Evolutionary conservation across 805 yeast genomes (phyloP).

Genomic region (Wilhelminamyces savonicus): DNA sequence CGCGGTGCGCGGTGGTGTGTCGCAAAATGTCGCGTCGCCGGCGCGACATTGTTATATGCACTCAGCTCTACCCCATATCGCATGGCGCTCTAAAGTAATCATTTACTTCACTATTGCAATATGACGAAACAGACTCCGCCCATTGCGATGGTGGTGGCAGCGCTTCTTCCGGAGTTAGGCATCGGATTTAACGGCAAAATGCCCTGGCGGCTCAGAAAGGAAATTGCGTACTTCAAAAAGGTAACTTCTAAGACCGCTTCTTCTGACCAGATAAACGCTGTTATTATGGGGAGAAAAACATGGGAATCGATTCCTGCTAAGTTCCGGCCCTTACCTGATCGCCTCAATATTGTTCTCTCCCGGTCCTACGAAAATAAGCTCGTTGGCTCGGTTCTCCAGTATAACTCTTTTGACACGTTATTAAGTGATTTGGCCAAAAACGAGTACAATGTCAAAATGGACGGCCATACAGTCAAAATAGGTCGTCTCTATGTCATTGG

Average conservation of each 20-base stretch:
- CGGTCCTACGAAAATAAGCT: constrained; percentile 26
- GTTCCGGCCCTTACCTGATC: constrained; percentile 74
- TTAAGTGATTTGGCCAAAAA: constrained; percentile 13
- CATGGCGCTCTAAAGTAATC: constrained; percentile 1
- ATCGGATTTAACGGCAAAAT: constrained; percentile 77
- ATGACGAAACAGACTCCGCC: constrained; percentile 10
- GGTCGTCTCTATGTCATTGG: constrained; percentile 89
- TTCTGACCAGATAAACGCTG: constrained; percentile 52
- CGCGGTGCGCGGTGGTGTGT: no score
- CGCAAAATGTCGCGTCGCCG: not conserved
- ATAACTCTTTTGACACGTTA: constrained; percentile 22
- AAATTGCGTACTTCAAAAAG: constrained; percentile 77
- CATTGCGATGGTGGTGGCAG: constrained; percentile 69
- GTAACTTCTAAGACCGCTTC: constrained; percentile 49
- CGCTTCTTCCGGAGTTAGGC: constrained; percentile 71
- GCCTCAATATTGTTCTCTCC: constrained; percentile 74
- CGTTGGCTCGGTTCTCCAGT: constrained; percentile 20
- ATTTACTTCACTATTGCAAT: not conserved
- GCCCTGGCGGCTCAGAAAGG: constrained; percentile 84
- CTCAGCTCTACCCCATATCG: no score
- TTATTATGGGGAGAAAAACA: constrained; percentile 92
- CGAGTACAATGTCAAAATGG: constrained; percentile 37
- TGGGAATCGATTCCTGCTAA: constrained; percentile 89
- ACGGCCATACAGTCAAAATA: constrained; percentile 39
- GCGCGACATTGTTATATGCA: not conserved